phyloP scores from a whole-genome alignment of 1,284 basidiomycete genomes.

The Xerocomus amazonicus region DNA sequence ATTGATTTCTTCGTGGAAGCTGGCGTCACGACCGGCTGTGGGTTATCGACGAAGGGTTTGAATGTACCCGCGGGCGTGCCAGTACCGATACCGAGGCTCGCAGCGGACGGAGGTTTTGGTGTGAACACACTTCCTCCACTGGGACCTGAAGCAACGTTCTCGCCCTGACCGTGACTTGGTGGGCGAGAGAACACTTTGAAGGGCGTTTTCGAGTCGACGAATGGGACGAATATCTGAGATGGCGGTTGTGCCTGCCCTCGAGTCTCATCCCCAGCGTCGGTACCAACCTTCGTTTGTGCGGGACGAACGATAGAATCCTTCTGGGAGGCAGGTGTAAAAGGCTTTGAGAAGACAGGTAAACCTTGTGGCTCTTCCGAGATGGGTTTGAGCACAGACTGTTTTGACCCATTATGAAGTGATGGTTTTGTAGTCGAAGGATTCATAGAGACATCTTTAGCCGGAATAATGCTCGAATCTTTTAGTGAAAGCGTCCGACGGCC shows the following conservation, averaged over 20 bases:
- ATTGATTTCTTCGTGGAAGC: conserved; percentile 24
- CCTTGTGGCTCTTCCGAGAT: conserved; percentile 31
- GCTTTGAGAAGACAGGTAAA: conserved; percentile 52
- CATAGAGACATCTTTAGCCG: conserved; percentile 28
- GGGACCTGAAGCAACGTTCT: conserved; percentile 27
- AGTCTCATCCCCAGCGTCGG: conserved; percentile 18
- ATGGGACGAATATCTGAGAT: conserved; percentile 45
- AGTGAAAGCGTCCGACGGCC: conserved; percentile 37
- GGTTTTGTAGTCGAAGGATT: conserved; percentile 15
- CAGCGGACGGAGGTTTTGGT: conserved; percentile 39
- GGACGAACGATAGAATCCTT: conserved; percentile 35
- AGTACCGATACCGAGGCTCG: conserved; percentile 6
- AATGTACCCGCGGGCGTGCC: conserved; percentile 29
- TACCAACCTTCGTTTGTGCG: conserved; percentile 20
- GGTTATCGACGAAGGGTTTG: conserved; percentile 44
- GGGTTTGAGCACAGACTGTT: conserved; percentile 32
- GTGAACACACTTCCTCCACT: conserved; percentile 35
- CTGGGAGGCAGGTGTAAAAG: conserved; percentile 54
- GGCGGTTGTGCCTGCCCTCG: conserved; percentile 16
- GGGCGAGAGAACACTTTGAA: conserved; percentile 74
- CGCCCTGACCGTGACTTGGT: conserved; percentile 37
- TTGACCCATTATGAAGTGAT: conserved; percentile 15
- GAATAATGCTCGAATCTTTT: conserved; percentile 31
- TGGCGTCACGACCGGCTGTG: conserved; percentile 32
- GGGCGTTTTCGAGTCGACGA: conserved; percentile 52